Evolutionary conservation across 179 eudicot species (phyloP), one percentile per base, ranked within the genome.

Genomic region (Actinidia polygama): DNA sequence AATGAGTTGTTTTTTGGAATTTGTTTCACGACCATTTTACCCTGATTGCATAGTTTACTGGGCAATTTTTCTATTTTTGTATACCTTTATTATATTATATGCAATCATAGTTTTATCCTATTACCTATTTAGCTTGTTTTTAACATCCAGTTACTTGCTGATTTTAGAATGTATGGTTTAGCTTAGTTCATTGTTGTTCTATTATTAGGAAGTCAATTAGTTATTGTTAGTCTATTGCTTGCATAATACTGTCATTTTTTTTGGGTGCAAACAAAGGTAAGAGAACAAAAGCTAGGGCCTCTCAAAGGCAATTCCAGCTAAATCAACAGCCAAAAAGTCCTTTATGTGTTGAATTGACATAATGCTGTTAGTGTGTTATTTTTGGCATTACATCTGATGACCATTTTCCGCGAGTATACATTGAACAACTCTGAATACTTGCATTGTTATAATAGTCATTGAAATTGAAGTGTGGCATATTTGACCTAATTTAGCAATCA

Each of bases 401-500:
- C 75, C 15, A 1, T 71, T 47, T 46, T 70, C 21, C 8, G 57
- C n/a, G 54, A 18, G 24, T 16, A 18, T 16, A 4, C 18, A 7
- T 44, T 70, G 53, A 44, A 9, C 14, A 44, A 70, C 9, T 70
- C 7, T 40, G 44, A 40, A 24, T 8, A 44, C 24, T 44, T 51
- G 5, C 46, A 19, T 0, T 70, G 47, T 36, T 15, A 16, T 15
- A 6, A 68, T 10, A 40, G 44, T 40, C 44, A 40, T 40, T 40
- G 44, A 40, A 3, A 0, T 80, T 10, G 50, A 51, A 73, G 1
- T 49, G 74, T 46, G 57, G n/a, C 78, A 67, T 68, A 77, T 86
- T 85, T 81, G 87, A 40, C 5, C 5, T 77, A 80, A 87, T 82
- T 80, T 46, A 47, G 16, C 61, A 83, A 83, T 82, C 70, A 87